Evolutionary conservation across 1,139 yeast species (phyloP), one percentile per base, ranked within the genome.

Genomic region (Debaryomyces fabryi): DNA sequence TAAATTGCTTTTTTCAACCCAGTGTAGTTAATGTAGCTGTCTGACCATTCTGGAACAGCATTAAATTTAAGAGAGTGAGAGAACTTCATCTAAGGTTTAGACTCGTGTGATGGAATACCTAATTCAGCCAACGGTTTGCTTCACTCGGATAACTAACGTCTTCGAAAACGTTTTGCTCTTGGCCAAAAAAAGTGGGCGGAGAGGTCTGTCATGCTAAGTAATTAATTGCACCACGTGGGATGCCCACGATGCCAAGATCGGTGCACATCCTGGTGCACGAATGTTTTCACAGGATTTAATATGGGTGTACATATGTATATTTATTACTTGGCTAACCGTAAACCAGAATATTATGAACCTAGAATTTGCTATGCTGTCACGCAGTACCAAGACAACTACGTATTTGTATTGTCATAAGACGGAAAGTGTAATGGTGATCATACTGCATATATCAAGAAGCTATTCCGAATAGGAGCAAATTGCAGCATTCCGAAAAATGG

Each of bases 1-100:
- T 85, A 86, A 39, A 85, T 80, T 21, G 76, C 71, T 62, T 83
- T 83, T 60, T 86, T 86, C 42, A 86, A 72, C 8, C 78, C 74
- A 4, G 86, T 81, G 63, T 86, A 86, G 62, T 83, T 84, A 52
- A 86, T 73, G 60, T 86, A 86, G 52, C 76, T 68, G 48, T 86
- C 82, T 46, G 85, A 77, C 92, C 93, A 86, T 60, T 86, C 93
- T 4, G 93, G 92, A 32, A 86, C 92, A 20, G 89, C 88, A 64
- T 86, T 86, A 67, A 86, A 85, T 66, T 85, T 88, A 49, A 86
- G 72, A 34, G 90, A 83, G 57, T 85, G 88, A 44, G 86, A 78
- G 64, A 86, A 86, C 74, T 86, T 86, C 93, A 86, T 86, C n/a
- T 40, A 13, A 15, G 35, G 46, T 6, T 46, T 44, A 32, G 36